Evolutionary conservation across 805 yeast species (phyloP), one percentile per base, ranked within the genome.

Genomic region (Cyberlindnera sargentensis): DNA sequence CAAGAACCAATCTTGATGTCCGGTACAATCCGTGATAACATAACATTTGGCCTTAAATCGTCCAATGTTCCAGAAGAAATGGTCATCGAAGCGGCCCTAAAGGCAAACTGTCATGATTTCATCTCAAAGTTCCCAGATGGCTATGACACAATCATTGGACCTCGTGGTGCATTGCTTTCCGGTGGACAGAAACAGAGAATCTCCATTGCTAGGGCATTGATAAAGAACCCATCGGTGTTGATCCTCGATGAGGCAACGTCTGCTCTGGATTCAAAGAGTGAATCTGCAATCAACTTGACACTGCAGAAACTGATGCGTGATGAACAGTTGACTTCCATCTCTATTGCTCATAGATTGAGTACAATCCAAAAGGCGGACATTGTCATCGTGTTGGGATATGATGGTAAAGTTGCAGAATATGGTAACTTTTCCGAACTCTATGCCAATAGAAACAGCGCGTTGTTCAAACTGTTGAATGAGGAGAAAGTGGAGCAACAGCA

Each of bases 141-240:
- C 0, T 71, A 87, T 38, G 73, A 80, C 39, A 80, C 96, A 0
- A 56, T 63, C 1, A 68, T 91, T 34, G 86, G 85, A 0, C 80
- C 96, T 3, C 78, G 90, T 46, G 73, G 73, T 25, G 67, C 75
- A 0, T 55, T 76, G 29, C 61, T 91, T 8, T 89, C 97, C n/a
- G 95, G 95, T 37, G 99, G 99, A 3, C 98, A 93, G 60, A 70
- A 83, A 36, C 98, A 93, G 59, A 69, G 98, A 48, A 70, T 93
- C 2, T 83, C 95, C 0, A 79, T 93, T 42, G 96, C 95, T 0
- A 72, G 98, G 42, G 95, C 95, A 0, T 56, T 93, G 30, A 56
- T 90, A 8, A 70, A 93, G 40, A 71, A 74, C 34, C 95, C 98
- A 0, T 68, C 80, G n/a, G 70, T 93, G 5, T 60, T 80, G 47